These are phyloP conservation scores for Claviceps fusiformis DNA, from an alignment of 2,329 filamentous ascomycete species.

Conservation along the genomic window DNA sequence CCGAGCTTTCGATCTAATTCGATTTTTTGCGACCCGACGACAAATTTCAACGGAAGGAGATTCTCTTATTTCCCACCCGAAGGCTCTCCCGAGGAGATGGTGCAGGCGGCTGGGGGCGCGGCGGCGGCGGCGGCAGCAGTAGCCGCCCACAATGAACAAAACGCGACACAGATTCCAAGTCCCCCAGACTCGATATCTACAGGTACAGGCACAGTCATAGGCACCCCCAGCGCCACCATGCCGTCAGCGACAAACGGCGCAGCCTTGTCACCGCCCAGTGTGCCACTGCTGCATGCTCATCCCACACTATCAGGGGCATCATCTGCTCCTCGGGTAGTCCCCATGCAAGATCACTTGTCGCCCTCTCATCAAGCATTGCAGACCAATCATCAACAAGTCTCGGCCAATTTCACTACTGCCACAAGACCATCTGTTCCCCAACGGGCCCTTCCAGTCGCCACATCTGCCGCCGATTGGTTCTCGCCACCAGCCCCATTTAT, in stretches of 20 bases:
- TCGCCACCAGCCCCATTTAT: conserved; percentile 38
- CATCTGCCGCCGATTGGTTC: conserved; percentile 38
- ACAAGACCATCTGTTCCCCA: conserved; percentile 27
- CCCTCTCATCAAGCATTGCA: conserved; percentile 15
- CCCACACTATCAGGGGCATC: conserved; percentile 15
- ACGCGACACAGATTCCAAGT: conserved; percentile 25
- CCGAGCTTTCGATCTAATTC: conserved; percentile 52
- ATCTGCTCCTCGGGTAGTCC: conserved; percentile 11
- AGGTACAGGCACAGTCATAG: not conserved
- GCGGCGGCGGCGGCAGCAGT: conserved; percentile 18
- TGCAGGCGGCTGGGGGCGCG: conserved; percentile 11
- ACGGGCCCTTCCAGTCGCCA: conserved; percentile 28
- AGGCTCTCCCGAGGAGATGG: conserved; percentile 19
- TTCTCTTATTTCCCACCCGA: conserved; percentile 55
- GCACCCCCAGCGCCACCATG: conserved; percentile 9
- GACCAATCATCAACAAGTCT: conserved; percentile 1
- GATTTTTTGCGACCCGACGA: conserved; percentile 48
- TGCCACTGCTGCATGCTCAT: conserved; percentile 17
- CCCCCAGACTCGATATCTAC: conserved; percentile 29
- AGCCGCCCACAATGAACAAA: conserved; percentile 16
- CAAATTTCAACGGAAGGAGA: conserved; percentile 39
- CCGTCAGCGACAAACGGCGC: conserved; percentile 17
- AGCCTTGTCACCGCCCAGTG: conserved; percentile 24
- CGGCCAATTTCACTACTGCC: conserved; percentile 13
- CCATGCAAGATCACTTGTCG: conserved; percentile 18